Conservation (phyloP, 768 basidiomycete genomes). For the Rhodosporidiobolus sp. region DNA sequence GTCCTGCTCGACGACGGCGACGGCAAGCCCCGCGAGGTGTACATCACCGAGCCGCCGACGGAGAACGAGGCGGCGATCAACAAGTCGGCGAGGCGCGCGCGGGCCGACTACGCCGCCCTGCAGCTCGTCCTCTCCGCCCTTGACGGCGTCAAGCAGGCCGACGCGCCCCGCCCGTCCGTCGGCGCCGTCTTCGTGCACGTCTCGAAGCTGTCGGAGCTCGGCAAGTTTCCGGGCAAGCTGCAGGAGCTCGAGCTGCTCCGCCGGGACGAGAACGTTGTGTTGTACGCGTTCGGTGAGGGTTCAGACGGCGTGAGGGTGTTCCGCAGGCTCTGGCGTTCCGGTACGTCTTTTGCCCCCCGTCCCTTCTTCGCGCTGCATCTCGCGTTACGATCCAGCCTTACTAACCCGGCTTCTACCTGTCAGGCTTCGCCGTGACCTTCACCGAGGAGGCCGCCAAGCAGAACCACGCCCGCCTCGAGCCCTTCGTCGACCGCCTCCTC, state of each 20-base stretch:
- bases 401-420: too few species aligned
- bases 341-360: conserved; percentile 19
- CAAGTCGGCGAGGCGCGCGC: not conserved
- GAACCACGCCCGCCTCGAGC: not conserved
- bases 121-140: conserved; percentile 23
- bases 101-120: conserved; percentile 17
- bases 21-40: conserved; percentile 4
- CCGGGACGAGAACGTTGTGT: not conserved
- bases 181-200: conserved; percentile 33
- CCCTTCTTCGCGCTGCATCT: not conserved
- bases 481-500: not conserved
- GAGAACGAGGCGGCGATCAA: not conserved
- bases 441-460: not conserved
- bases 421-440: conserved; percentile 26
- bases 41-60: not conserved
- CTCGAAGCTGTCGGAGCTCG: conserved; percentile 7
- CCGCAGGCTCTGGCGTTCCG: conserved; percentile 11
- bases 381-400: not conserved
- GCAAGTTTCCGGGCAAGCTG: conserved; percentile 9
- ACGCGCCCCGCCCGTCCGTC: not conserved
- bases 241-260: conserved; percentile 13
- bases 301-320: not conserved
- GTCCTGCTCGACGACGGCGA: not conserved
- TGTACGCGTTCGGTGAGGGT: conserved; percentile 12
- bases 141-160: conserved; percentile 27